Percentiles rank a stretch among this genome's conserved stretches.
These are phyloP conservation scores for Debaryomyces psychrophilus DNA, from an alignment of 1,139 yeast genomes.

Conservation along the genomic window DNA sequence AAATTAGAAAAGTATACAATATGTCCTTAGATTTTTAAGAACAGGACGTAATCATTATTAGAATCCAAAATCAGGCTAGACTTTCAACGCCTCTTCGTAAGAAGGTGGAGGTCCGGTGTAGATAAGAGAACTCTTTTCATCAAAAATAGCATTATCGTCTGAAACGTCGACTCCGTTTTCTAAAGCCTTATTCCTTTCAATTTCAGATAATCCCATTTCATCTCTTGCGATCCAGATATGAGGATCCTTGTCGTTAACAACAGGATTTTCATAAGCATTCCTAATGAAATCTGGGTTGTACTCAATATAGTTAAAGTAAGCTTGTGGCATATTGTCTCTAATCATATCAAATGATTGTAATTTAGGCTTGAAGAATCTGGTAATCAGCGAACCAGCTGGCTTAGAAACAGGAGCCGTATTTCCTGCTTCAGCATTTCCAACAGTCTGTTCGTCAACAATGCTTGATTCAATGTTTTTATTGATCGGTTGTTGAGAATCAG, in stretches of 20 bases:
- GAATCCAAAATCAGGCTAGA: slow-evolving; percentile 20
- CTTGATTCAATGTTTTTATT: slow-evolving; percentile 3
- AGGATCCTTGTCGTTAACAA: slow-evolving; percentile 62
- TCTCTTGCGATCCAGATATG: slow-evolving; percentile 73
- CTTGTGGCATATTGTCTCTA: slow-evolving; percentile 42
- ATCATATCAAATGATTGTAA: slow-evolving; percentile 42
- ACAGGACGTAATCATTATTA: not conserved
- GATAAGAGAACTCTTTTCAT: slow-evolving; percentile 55
- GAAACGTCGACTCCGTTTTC: slow-evolving; percentile 59
- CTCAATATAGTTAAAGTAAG: slow-evolving; percentile 46
- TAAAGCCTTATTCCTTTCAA: slow-evolving; percentile 60
- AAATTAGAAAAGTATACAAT: not conserved
- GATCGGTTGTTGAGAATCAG: slow-evolving; percentile 1
- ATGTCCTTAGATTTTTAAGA: not conserved
- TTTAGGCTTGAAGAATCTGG: slow-evolving; percentile 46
- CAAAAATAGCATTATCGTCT: slow-evolving; percentile 58
- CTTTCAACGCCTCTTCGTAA: slow-evolving; percentile 47
- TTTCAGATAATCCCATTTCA: slow-evolving; percentile 66
- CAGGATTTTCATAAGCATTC: slow-evolving; percentile 69
- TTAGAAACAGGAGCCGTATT: slow-evolving; percentile 5
- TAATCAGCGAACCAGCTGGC: slow-evolving; percentile 33
- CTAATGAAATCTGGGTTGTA: slow-evolving; percentile 44
- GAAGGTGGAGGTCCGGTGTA: slow-evolving; percentile 70
- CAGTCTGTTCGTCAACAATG: slow-evolving; percentile 10
- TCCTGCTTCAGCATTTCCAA: slow-evolving; percentile 11